Evolutionary conservation across 345 rosid genomes (phyloP), one percentile per base, ranked within the genome.

Genomic region (Eucalyptus regnans): DNA sequence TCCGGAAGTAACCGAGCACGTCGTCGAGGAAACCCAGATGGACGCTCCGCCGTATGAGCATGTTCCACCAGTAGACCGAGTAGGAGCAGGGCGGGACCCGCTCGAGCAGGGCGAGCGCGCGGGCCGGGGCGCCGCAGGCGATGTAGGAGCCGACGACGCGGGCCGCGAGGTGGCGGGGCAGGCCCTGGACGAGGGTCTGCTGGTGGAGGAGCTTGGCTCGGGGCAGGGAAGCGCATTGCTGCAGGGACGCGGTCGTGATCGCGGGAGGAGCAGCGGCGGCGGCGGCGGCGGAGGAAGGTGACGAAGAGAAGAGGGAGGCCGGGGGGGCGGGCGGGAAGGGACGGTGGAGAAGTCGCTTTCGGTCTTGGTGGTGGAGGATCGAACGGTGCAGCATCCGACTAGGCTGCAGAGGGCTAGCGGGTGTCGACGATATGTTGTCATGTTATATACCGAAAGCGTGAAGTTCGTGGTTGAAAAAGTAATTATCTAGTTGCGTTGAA

Each of bases 51-150:
- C 95, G 96, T 52, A 97, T 95, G 76, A 96, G 94, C 86, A 92
- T 88, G 90, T 97, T 97, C 98, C 97, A 96, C 91, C 94, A 94
- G 93, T 92, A 96, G 87, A 95, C 94, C 29, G 94, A 90, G 50
- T 88, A 87, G 84, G 92, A 86, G 48, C 95, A 95, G 2, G 98
- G 95, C 15, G 91, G 46, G 44, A 93, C 91, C 41, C 88, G 81
- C 66, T 91, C 93, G 87, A 97, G 96, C 89, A 96, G 93, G 89
- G 96, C 93, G 56, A 94, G 76, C 46, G 96, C 93, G 66, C 90
- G 48, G 46, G 92, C 89, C 50, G 94, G 94, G 85, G 92, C 90
- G 29, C 92, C 87, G 91, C 90, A 93, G 86, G 94, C 92, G 85
- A 97, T 89, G 93, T 97, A 97, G 46, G 97, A 92, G 91, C 95